Conservation (phyloP, 1,284 basidiomycete genomes). For the Trametes polyzona region DNA sequence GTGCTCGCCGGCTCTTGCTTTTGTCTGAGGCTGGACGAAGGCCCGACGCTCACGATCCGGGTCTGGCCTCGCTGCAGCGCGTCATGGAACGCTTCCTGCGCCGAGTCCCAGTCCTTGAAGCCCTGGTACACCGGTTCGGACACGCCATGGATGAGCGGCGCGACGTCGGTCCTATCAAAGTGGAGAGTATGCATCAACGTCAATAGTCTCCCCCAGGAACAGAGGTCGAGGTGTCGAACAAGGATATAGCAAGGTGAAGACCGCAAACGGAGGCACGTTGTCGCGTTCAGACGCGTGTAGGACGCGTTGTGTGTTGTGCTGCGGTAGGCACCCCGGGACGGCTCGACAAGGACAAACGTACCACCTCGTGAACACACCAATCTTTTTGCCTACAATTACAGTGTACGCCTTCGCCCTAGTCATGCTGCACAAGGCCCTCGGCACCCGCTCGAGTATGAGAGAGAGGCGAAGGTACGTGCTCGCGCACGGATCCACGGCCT, state of each 20-base stretch:
- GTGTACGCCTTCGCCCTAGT: conserved; percentile 47
- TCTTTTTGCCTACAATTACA: conserved; percentile 47
- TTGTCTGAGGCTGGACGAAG: not conserved
- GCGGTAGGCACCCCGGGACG: not conserved
- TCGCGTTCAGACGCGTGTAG: conserved; percentile 2
- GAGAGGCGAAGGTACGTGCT: too few species aligned
- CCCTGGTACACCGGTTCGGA: conserved; percentile 46
- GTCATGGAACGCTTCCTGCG: conserved; percentile 43
- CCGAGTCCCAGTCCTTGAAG: conserved; percentile 47
- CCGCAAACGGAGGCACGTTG: not conserved
- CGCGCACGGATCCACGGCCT: too few species aligned
- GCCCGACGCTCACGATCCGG: not conserved
- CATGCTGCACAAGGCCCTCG: conserved; percentile 42
- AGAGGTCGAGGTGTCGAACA: not conserved
- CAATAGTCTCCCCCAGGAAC: not conserved
- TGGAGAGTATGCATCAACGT: not conserved
- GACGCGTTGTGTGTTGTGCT: too few species aligned
- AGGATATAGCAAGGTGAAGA: not conserved
- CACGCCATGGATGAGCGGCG: conserved; percentile 43
- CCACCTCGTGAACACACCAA: conserved; percentile 53
- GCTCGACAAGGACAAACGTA: conserved; percentile 32
- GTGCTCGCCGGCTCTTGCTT: not conserved
- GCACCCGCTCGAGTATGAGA: too few species aligned
- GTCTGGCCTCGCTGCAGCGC: conserved; percentile 33
- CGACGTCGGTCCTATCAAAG: conserved; percentile 51